These are phyloP conservation scores for Agastache rugosa DNA, from an alignment of 257 asterid species.

Conservation along the genomic window DNA sequence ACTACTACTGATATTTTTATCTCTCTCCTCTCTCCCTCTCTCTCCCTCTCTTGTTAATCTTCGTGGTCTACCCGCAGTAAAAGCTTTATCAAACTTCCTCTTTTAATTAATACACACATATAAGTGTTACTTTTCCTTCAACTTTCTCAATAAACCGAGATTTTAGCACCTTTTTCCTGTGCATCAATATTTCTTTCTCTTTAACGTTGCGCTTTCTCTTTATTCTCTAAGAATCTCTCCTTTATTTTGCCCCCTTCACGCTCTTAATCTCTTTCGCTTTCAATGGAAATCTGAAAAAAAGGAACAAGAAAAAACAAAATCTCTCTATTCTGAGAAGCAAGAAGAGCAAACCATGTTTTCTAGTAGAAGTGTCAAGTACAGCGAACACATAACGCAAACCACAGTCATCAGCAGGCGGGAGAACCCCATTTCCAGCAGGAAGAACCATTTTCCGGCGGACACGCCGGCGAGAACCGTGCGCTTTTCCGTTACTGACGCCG, in stretches of 20 bases:
- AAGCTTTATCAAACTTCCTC: background rate
- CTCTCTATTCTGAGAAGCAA: conserved; percentile 34
- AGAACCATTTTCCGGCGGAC: conserved; percentile 33
- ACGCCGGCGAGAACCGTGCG: conserved; percentile 58
- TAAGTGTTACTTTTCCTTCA: conserved; percentile 28
- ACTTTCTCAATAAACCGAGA: conserved; percentile 32
- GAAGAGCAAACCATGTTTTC: conserved; percentile 42
- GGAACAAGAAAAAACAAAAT: background rate
- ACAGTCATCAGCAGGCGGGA: conserved; percentile 44
- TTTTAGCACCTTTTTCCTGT: conserved; percentile 36
- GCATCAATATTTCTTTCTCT: too few relatives aligned
- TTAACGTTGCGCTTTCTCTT: conserved; percentile 63
- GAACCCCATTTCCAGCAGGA: conserved; percentile 33
- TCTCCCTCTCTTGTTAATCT: conserved; percentile 13
- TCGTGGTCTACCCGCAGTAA: background rate
- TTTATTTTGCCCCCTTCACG: conserved; percentile 34
- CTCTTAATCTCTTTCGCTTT: conserved; percentile 47
- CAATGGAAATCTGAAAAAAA: conserved; percentile 70
- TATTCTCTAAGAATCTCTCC: conserved; percentile 51
- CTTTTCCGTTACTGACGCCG: conserved; percentile 75
- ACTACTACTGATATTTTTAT: background rate
- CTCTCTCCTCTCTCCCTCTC: conserved; percentile 18
- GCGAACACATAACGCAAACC: conserved; percentile 58
- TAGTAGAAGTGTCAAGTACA: conserved; percentile 53
- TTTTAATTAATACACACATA: background rate